Conservation (phyloP, 495 filamentous ascomycete genomes). For the Daldinia caldariorum region DNA sequence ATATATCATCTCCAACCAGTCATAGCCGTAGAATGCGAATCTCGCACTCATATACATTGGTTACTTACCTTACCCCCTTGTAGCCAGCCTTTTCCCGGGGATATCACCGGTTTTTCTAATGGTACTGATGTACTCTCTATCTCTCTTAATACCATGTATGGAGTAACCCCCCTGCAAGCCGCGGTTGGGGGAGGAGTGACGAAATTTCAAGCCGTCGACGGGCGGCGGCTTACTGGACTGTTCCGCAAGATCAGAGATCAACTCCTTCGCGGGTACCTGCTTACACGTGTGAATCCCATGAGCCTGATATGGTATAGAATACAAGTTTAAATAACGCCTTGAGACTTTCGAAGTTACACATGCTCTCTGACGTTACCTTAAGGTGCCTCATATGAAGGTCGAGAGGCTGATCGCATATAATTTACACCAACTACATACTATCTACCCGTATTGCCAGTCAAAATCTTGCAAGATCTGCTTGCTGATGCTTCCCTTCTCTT, state of each 20-base stretch:
- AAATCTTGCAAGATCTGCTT: conserved; percentile 5
- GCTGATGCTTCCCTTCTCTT: not conserved
- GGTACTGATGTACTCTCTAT: not conserved
- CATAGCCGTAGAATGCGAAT: conserved; percentile 7
- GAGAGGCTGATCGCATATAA: not conserved
- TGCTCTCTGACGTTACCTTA: not conserved
- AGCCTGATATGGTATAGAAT: conserved; percentile 9
- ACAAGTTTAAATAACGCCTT: not conserved
- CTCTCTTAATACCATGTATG: not conserved
- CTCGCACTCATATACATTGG: conserved; percentile 24
- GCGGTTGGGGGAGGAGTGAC: conserved; percentile 15
- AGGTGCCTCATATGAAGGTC: not conserved
- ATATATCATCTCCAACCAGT: conserved; percentile 16
- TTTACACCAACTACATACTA: not conserved
- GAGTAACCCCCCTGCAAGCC: conserved; percentile 22
- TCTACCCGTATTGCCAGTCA: conserved; percentile 12
- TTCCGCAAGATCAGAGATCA: conserved; percentile 29
- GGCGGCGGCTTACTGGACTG: conserved; percentile 31
- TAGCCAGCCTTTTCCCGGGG: conserved; percentile 32
- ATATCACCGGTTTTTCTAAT: conserved; percentile 38
- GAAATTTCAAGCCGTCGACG: conserved; percentile 31
- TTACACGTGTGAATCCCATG: conserved; percentile 39
- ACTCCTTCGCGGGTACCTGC: conserved; percentile 44
- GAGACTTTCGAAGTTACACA: not conserved
- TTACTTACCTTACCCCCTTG: conserved; percentile 20